Conservation (phyloP, 352 stramenopile species). For the Pythium pyrilobum region DNA sequence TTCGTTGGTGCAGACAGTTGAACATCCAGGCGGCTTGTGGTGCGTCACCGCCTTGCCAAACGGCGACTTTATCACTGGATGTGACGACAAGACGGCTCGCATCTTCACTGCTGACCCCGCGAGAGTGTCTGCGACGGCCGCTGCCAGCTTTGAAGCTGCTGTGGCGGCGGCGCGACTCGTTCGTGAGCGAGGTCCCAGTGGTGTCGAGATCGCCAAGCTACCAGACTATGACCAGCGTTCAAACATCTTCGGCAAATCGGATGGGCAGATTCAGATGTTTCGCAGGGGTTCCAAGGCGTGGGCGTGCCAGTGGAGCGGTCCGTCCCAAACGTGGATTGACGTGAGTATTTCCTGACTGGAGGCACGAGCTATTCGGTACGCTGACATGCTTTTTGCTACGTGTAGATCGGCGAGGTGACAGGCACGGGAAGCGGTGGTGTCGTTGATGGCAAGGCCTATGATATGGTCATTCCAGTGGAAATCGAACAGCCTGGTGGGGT, state of each 20-base stretch:
- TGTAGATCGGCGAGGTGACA: slow-evolving; percentile 82
- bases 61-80: slow-evolving; percentile 91
- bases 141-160: slow-evolving; percentile 58
- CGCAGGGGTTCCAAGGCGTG: slow-evolving; percentile 90
- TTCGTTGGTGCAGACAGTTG: slow-evolving; percentile 63
- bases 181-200: slow-evolving; percentile 75
- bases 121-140: slow-evolving; percentile 56
- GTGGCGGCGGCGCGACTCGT: slow-evolving; percentile 53
- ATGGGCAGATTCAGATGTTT: slow-evolving; percentile 96
- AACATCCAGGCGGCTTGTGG: slow-evolving; percentile 84
- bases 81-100: slow-evolving; percentile 90
- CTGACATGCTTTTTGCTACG: neutral
- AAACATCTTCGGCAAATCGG: slow-evolving; percentile 68
- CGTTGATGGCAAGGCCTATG: slow-evolving; percentile 91
- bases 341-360: slow-evolving; percentile 69
- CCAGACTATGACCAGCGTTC: slow-evolving; percentile 89
- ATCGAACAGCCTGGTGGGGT: slow-evolving; percentile 92
- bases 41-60: slow-evolving; percentile 73
- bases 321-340: slow-evolving; percentile 93
- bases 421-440: slow-evolving; percentile 78
- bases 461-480: slow-evolving; percentile 97
- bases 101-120: slow-evolving; percentile 86
- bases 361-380: neutral
- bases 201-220: slow-evolving; percentile 93
- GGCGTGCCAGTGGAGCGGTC: slow-evolving; percentile 92